Conservation (phyloP, 805 yeast species). For the Saccharomycopsis sp. region DNA sequence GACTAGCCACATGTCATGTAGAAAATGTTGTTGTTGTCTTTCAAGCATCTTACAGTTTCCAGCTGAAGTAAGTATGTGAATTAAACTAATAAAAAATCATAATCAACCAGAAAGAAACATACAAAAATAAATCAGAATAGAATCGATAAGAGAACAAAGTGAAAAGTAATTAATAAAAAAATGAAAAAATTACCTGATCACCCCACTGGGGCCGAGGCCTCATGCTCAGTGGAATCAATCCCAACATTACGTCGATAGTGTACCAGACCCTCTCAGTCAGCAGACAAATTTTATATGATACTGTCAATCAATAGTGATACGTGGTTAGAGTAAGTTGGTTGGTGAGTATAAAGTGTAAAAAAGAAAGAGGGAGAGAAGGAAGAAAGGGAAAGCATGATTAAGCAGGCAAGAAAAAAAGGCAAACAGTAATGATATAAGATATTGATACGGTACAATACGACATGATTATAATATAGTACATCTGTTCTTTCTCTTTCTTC, state of each 20-base stretch:
- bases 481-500: slow-evolving; percentile 38
- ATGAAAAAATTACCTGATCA: not conserved
- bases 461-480: slow-evolving; percentile 38
- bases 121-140: not conserved
- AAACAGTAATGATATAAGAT: slow-evolving; percentile 8
- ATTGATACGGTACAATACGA: slow-evolving; percentile 5
- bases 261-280: not conserved
- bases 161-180: not conserved
- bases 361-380: not conserved
- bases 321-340: not conserved
- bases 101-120: not conserved
- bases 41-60: no score
- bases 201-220: not conserved
- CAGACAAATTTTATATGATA: not conserved
- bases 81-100: no score
- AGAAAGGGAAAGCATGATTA: not conserved
- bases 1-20: no score
- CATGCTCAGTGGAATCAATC: not conserved
- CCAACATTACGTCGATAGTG: not conserved
- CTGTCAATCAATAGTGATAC: not conserved
- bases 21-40: no score
- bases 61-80: no score
- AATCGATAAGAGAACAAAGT: not conserved
- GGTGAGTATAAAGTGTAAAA: not conserved
- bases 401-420: slow-evolving; percentile 4